Base-by-base conservation (phyloP, 176 grass and related monocot genomes). In the Carex littledalei region DNA sequence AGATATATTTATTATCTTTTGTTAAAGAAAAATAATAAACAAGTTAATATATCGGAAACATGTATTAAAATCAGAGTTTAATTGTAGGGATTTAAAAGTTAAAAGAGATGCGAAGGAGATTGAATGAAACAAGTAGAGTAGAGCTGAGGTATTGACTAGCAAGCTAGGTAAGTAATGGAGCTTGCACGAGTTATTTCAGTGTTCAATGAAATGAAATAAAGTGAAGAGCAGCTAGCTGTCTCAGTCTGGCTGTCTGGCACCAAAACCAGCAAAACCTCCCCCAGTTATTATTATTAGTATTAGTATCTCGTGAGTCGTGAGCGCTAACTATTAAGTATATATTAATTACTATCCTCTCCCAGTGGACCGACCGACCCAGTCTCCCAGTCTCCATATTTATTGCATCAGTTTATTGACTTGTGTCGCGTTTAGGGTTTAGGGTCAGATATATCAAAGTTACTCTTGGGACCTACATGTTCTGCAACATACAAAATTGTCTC, bases 391-490 rank as follows among this genome's bases (percentile, higher is more conserved):
- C 3, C 18, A 16, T 54, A 77, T 13, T 78, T 78, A 56, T 76
- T 76, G 50, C 73, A 78, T 78, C 73, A 32, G 5, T 55, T 54
- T 53, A 6, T 78, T 78, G 49, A 78, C 73, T 78, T 78, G 5
- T 78, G 21, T 78, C 50, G 8, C 73, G 50, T 78, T 26, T 26
- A 26, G 26, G 26, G 26, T 26, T 2, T 72, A 47, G 39, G 2
- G 45, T 49, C 12, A 10, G 47, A 50, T 50, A 50, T 50, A 50
- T 50, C 47, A 9, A 45, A 45, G 7, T 50, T 50, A 50, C 47
- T 50, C 8, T 50, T 12, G 47, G 47, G 47, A 50, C 47, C 47
- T 50, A 45, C 37, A 5, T 0, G 8, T 6, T 26, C 26, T 26
- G 26, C 26, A 26, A 26, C 1, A 49, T 3, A 50, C 47, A 50